Evolutionary conservation across 1,139 yeast genomes (phyloP).

Genomic region (Nakaseomyces uthaithaninus): DNA sequence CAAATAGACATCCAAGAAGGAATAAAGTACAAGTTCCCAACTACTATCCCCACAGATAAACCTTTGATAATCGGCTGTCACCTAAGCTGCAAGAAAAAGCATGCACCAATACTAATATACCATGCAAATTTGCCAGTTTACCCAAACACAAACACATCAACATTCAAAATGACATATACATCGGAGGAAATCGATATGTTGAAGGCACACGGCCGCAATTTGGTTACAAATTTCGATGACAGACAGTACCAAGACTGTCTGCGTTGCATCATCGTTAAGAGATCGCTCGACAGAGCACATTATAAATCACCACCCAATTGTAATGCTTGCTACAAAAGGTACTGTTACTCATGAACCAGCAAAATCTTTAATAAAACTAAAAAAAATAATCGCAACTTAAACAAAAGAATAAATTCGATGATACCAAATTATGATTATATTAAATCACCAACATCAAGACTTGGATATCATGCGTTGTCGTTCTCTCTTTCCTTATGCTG

Average conservation of each 20-base stretch:
- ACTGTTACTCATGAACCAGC: slow-evolving; percentile 30
- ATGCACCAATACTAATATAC: slow-evolving; percentile 51
- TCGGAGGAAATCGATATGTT: slow-evolving; percentile 38
- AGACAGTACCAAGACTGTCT: slow-evolving; percentile 43
- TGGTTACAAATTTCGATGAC: slow-evolving; percentile 42
- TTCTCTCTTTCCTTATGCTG: no score
- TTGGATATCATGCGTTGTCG: no score
- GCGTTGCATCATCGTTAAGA: slow-evolving; percentile 51
- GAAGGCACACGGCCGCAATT: slow-evolving; percentile 45
- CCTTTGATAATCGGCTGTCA: slow-evolving; percentile 56
- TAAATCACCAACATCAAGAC: no score
- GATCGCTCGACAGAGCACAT: slow-evolving; percentile 43
- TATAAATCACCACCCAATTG: slow-evolving; percentile 33
- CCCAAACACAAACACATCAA: slow-evolving; percentile 47
- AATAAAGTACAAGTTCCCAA: slow-evolving; percentile 15
- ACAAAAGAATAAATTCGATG: no score
- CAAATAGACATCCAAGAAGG: slow-evolving; percentile 23
- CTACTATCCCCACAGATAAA: slow-evolving; percentile 26
- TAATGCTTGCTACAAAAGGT: slow-evolving; percentile 33
- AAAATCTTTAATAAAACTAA: no score
- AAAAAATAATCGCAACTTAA: no score
- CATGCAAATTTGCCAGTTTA: slow-evolving; percentile 36
- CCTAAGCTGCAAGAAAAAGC: slow-evolving; percentile 26
- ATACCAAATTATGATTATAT: no score
- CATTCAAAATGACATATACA: slow-evolving; percentile 48